Conservation (phyloP, 2,329 filamentous ascomycete species). For the Neopestalotiopsis sp. region DNA sequence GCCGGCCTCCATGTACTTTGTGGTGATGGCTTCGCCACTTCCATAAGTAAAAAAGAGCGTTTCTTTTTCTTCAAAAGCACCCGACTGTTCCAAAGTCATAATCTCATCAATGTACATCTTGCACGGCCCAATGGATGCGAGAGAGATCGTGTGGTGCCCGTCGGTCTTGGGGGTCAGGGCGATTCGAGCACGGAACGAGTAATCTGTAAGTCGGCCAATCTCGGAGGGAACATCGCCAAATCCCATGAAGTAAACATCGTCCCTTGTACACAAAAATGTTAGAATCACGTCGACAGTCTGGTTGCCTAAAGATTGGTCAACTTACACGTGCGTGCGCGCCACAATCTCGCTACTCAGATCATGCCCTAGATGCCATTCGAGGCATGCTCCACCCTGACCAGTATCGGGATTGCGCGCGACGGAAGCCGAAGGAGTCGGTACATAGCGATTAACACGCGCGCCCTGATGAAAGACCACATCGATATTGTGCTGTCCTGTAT, state of each 20-base stretch:
- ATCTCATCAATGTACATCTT: not conserved
- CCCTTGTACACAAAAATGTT: not conserved
- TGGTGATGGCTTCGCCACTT: not conserved
- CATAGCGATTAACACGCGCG: not conserved
- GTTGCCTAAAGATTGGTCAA: accelerated
- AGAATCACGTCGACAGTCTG: not conserved
- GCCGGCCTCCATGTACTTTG: not conserved
- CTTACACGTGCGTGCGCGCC: not conserved
- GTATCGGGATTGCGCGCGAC: not conserved
- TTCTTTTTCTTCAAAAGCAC: not conserved
- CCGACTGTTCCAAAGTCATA: not conserved
- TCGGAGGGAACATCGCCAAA: not conserved
- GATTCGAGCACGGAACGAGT: not conserved
- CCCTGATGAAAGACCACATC: not conserved
- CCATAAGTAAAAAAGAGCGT: not conserved
- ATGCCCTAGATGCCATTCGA: not conserved
- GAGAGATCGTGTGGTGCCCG: not conserved
- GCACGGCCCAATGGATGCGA: not conserved
- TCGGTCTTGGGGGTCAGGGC: not conserved
- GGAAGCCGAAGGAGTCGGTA: not conserved
- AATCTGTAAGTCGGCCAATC: not conserved
- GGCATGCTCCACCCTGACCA: not conserved
- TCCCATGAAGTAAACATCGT: not conserved
- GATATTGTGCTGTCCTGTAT: not conserved
- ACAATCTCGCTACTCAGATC: not conserved